These are phyloP conservation scores for Camellia oleifera DNA, from an alignment of 179 eudicot genomes.

Conservation along the genomic window DNA sequence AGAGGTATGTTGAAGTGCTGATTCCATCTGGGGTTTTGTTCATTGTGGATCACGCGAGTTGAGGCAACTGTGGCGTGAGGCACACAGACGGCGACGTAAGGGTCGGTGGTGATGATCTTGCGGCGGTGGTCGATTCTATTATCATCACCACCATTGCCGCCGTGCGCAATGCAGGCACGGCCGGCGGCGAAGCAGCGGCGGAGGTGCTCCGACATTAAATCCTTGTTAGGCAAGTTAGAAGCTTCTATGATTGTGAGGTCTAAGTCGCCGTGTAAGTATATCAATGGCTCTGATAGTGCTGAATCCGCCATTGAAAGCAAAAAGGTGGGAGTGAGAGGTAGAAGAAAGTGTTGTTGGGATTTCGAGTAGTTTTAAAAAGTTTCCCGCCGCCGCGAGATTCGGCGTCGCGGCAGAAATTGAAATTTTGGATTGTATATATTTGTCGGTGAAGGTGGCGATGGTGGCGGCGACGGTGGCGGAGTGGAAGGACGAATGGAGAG, in stretches of 20 bases:
- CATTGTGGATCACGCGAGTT: slow-evolving; percentile 68
- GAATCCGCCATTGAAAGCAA: slow-evolving; percentile 17
- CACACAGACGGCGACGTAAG: slow-evolving; percentile 71
- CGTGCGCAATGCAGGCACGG: slow-evolving; percentile 24
- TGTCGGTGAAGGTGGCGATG: background rate
- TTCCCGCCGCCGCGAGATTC: slow-evolving; percentile 1
- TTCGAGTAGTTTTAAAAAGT: background rate
- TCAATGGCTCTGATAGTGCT: slow-evolving; percentile 25
- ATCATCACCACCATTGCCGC: slow-evolving; percentile 19
- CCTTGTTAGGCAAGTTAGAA: slow-evolving; percentile 79
- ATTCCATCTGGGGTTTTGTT: slow-evolving; percentile 65
- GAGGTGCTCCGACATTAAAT: slow-evolving; percentile 57
- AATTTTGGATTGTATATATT: background rate
- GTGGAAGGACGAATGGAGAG: background rate
- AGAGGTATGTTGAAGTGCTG: slow-evolving; percentile 55
- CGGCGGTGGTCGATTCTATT: slow-evolving; percentile 21
- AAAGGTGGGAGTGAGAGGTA: background rate
- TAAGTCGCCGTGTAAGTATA: slow-evolving; percentile 82
- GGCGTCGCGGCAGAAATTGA: background rate
- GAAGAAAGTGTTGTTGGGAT: background rate
- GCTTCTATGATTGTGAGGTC: slow-evolving; percentile 60
- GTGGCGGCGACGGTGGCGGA: background rate
- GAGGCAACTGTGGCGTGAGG: slow-evolving; percentile 77
- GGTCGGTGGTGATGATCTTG: slow-evolving; percentile 80
- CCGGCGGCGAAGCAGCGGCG: slow-evolving; percentile 64